Base-by-base conservation (phyloP, 164 flowering plant species). In the Tetracentron sinense region DNA sequence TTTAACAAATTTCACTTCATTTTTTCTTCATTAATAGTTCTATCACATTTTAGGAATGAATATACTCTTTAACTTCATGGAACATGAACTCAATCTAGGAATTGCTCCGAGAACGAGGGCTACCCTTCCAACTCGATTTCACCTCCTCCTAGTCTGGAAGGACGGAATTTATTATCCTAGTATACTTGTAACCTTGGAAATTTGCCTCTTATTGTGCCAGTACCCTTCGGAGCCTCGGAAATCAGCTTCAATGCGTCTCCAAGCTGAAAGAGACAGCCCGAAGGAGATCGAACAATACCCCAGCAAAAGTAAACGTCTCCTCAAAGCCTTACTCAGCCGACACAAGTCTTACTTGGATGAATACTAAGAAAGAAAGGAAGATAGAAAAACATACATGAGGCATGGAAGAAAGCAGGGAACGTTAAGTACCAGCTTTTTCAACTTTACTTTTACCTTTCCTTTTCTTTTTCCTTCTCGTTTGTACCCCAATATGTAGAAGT, bases 321-420 rank as follows among this genome's bases (percentile, higher is more conserved):
- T 89, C 67, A 85, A 85, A 68, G 78, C 90, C 16, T 74, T 86
- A 61, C 85, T 89, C 56, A 89, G 87, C 64, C 70, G 92, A 16
- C 86, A 90, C 63, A 89, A 78, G 67, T 83, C 96, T 60, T 90
- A 80, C 63, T 62, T 90, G 76, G 94, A 90, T 71, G 93, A 87
- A 70, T 87, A 85, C 63, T 87, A 75, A 78, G 48, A 48, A n/a
- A 52, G 46, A 28, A 30, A 54, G 54, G 10, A 12, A 14, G 16
- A 33, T 21, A 57, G 46, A 33, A 57, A 33, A 2, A 6, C 12
- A 22, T 33, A 10, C 22, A n/a, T n/a, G 27, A 57, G 26, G 47
- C 25, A 35, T 33, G 44, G 10, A 35, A 57, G 46, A 35, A 11
- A 27, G 56, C 25, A 62, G 31, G 19, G 1, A 27, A 19, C 28